phyloP scores from a whole-genome alignment of 106 monocot genomes.

The Allium cepa region DNA sequence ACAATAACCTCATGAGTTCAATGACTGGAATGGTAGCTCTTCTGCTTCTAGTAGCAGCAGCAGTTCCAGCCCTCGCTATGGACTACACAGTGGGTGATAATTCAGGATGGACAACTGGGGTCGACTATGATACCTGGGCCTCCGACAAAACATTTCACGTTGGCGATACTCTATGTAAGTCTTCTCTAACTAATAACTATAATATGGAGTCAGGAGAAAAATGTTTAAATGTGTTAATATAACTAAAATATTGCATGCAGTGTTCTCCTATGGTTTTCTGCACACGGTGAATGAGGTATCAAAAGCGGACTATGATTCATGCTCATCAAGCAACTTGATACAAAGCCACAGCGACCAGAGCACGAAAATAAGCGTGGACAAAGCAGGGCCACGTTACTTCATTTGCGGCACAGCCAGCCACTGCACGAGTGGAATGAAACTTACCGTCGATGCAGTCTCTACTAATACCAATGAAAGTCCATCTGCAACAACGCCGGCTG shows the following conservation, averaged over 20 bases:
- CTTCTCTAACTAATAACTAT: too few species aligned
- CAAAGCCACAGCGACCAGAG: slow-evolving; percentile 30
- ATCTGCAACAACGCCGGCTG: not conserved
- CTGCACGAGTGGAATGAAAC: slow-evolving; percentile 62
- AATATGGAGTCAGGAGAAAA: too few species aligned
- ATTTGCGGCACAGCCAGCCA: slow-evolving; percentile 62
- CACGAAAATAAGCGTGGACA: slow-evolving; percentile 46
- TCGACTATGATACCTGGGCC: slow-evolving; percentile 37
- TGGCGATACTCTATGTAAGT: slow-evolving; percentile 7
- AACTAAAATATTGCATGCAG: slow-evolving; percentile 14
- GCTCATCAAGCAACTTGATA: slow-evolving; percentile 30
- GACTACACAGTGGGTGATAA: slow-evolving; percentile 48
- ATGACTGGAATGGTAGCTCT: not conserved
- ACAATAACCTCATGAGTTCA: not conserved
- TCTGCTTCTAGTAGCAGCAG: not conserved
- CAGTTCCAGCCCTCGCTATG: slow-evolving; percentile 15
- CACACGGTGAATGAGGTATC: slow-evolving; percentile 45
- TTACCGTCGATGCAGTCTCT: slow-evolving; percentile 18
- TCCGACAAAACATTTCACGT: slow-evolving; percentile 29
- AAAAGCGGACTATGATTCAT: slow-evolving; percentile 42
- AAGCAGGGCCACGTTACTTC: slow-evolving; percentile 57
- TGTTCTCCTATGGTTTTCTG: slow-evolving; percentile 31
- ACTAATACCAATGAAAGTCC: slow-evolving; percentile 5
- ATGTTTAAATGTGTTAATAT: too few species aligned
- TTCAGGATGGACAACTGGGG: slow-evolving; percentile 26